Evolutionary conservation across 148 eudicot genomes (phyloP).

Genomic region (Vaccinium darrowii): DNA sequence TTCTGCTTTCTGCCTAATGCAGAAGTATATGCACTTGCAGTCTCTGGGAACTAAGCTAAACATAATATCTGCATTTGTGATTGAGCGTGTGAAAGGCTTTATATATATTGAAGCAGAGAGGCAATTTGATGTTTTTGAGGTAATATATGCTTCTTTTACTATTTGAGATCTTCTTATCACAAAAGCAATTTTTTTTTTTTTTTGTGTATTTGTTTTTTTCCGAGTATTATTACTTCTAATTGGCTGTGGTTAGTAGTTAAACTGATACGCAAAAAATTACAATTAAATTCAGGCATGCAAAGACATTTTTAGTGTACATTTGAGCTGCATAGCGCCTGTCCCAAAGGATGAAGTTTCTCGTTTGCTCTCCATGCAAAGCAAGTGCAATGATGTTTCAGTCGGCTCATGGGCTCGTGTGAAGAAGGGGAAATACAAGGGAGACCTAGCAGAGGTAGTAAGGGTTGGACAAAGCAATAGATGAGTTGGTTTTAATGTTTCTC

Average conservation of each 20-base stretch:
- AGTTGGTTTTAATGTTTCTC: slow-evolving; percentile 9
- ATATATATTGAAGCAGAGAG: slow-evolving; percentile 79
- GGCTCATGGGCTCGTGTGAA: slow-evolving; percentile 93
- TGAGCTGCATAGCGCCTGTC: slow-evolving; percentile 49
- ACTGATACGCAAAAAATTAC: slow-evolving; percentile 2
- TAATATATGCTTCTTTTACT: slow-evolving; percentile 17
- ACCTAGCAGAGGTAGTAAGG: slow-evolving; percentile 72
- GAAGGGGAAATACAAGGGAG: slow-evolving; percentile 84
- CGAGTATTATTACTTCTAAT: neutral
- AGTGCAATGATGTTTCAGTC: slow-evolving; percentile 46
- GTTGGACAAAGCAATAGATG: slow-evolving; percentile 4
- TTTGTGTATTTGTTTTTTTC: no score
- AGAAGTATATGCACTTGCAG: slow-evolving; percentile 71
- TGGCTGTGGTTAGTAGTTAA: neutral
- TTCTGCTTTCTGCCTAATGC: slow-evolving; percentile 83
- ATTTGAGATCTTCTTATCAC: neutral
- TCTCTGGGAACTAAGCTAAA: slow-evolving; percentile 64
- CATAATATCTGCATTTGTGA: slow-evolving; percentile 72
- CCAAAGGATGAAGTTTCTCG: slow-evolving; percentile 64
- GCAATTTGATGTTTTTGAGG: slow-evolving; percentile 77
- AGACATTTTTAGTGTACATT: slow-evolving; percentile 67
- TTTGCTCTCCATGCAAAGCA: slow-evolving; percentile 58
- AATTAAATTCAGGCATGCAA: slow-evolving; percentile 63
- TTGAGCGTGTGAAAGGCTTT: slow-evolving; percentile 81
- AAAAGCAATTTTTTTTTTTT: neutral